Conservation (phyloP, 2,329 filamentous ascomycete genomes). For the Penicillium decumbens region DNA sequence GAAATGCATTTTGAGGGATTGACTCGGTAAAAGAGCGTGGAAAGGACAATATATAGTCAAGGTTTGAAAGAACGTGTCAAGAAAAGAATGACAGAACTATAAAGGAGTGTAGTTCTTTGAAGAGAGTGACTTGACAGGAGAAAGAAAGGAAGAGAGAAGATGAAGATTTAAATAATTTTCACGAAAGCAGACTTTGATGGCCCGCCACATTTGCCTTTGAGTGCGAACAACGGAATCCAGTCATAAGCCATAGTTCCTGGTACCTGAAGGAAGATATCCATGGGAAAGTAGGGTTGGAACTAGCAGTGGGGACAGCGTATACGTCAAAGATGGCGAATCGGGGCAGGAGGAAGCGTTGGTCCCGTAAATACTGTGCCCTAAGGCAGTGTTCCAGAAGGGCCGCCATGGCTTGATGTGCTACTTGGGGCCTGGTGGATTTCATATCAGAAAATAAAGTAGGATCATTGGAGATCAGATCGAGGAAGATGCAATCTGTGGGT, state of each 20-base stretch:
- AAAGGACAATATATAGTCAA: not conserved
- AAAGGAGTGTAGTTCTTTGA: constrained; percentile 12
- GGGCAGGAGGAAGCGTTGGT: not conserved
- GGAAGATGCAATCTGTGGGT: not conserved
- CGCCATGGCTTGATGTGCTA: constrained; percentile 10
- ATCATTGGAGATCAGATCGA: constrained; percentile 9
- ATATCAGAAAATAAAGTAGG: not conserved
- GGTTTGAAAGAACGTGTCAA: constrained; percentile 4
- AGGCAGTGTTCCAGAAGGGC: constrained; percentile 12
- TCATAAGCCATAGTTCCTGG: constrained; percentile 9
- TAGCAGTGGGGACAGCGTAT: not conserved
- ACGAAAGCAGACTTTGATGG: not conserved
- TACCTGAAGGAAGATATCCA: constrained; percentile 9
- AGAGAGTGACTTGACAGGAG: constrained; percentile 7
- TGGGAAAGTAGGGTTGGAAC: not conserved
- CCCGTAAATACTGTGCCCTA: not conserved
- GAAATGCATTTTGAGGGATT: constrained; percentile 29
- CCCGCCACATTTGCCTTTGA: constrained; percentile 1
- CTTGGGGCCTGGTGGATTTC: not conserved
- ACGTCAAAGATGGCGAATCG: constrained; percentile 11
- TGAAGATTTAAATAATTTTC: not conserved
- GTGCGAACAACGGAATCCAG: not conserved
- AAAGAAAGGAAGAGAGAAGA: not conserved
- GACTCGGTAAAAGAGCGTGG: constrained; percentile 1
- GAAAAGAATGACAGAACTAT: constrained; percentile 15